Percentiles rank a stretch among this genome's conserved stretches.
phyloP scores from a whole-genome alignment of 129 eudicot genomes.

The Oenanthe sinensis region DNA sequence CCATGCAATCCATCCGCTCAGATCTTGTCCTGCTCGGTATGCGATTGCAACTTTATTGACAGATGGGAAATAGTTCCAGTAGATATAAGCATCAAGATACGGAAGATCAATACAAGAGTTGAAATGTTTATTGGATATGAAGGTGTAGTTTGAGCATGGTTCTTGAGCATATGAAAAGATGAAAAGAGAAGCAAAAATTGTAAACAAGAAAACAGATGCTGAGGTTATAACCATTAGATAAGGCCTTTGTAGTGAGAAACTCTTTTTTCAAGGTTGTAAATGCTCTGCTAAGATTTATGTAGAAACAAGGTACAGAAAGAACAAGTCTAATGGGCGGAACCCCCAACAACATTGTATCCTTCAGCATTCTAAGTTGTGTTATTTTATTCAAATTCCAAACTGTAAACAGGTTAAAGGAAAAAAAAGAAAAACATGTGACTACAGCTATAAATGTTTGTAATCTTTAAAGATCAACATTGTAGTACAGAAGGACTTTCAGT shows the following conservation, averaged over 20 bases:
- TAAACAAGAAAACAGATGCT: slow-evolving; percentile 6
- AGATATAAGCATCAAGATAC: slow-evolving; percentile 35
- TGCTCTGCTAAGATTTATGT: not conserved
- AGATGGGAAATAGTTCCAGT: slow-evolving; percentile 50
- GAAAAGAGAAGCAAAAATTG: slow-evolving; percentile 25
- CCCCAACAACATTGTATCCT: not conserved
- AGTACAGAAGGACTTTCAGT: not conserved
- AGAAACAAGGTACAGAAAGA: not conserved
- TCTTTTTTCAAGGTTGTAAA: not conserved
- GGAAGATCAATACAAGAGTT: slow-evolving; percentile 49
- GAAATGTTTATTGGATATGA: slow-evolving; percentile 21
- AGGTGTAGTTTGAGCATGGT: slow-evolving; percentile 38
- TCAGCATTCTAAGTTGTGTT: not conserved
- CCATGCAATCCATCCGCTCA: slow-evolving; percentile 58
- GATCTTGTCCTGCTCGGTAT: slow-evolving; percentile 38
- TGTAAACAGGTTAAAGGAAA: not conserved
- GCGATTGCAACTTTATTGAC: slow-evolving; percentile 34
- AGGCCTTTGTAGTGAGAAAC: not conserved
- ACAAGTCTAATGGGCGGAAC: not conserved
- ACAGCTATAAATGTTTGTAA: not conserved
- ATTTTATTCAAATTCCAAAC: not conserved
- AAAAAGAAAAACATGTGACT: not conserved
- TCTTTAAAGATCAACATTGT: not conserved
- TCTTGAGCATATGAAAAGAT: slow-evolving; percentile 21
- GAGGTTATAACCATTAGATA: slow-evolving; percentile 28